Evolutionary conservation across 2,329 filamentous ascomycete genomes (phyloP).

Genomic region (Colletotrichum agaves): DNA sequence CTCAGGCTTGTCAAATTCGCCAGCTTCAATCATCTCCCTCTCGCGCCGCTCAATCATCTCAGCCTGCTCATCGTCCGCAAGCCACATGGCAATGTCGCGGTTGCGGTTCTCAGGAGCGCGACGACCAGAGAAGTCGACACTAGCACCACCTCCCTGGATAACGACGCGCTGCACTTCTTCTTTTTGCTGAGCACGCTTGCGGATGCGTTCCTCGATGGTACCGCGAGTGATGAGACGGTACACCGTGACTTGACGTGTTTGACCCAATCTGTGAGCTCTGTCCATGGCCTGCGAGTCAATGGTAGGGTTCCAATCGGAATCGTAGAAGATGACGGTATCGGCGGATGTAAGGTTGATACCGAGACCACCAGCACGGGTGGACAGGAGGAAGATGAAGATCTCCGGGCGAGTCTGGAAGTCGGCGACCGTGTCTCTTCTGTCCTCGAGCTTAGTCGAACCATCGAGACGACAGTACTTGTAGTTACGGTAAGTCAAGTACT

Average conservation of each 20-base stretch:
- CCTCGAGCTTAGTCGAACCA: constrained; percentile 96
- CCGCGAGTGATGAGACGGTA: constrained; percentile 97
- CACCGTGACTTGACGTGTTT: constrained; percentile 95
- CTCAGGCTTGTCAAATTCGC: constrained; percentile 67
- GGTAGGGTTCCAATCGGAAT: constrained; percentile 99
- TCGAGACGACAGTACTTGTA: constrained; percentile 98
- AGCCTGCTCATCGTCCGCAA: constrained; percentile 96
- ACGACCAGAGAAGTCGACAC: constrained; percentile 96
- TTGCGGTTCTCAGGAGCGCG: constrained; percentile 89
- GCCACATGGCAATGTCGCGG: constrained; percentile 98
- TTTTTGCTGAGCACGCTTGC: constrained; percentile 96
- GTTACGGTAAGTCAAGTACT: constrained; percentile 98
- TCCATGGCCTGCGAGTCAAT: constrained; percentile 99
- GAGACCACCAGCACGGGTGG: constrained; percentile 94
- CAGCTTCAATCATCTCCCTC: constrained; percentile 82
- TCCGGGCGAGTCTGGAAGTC: constrained; percentile 96
- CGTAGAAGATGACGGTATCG: constrained; percentile 99
- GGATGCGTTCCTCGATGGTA: constrained; percentile 97
- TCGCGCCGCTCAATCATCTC: constrained; percentile 94
- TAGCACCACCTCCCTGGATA: constrained; percentile 89
- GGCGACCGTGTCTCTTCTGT: constrained; percentile 93
- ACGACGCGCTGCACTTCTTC: constrained; percentile 98
- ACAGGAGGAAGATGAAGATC: constrained; percentile 96
- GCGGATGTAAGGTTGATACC: constrained; percentile 97
- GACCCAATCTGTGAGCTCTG: constrained; percentile 94